phyloP scores from a whole-genome alignment of 441 rosid species.

The Corymbia citriodora region DNA sequence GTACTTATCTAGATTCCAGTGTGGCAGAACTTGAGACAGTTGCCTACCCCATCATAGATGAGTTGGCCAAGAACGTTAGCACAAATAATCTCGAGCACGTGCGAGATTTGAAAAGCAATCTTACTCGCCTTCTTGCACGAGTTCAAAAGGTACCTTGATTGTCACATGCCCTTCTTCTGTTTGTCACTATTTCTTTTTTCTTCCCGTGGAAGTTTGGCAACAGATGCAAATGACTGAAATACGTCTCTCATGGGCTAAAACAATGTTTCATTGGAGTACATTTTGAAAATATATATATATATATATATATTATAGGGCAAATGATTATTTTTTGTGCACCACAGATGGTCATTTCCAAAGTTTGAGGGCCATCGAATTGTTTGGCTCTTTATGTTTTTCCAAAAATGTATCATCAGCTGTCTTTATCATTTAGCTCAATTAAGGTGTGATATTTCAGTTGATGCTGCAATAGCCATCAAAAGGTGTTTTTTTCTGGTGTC shows the following conservation, averaged over 20 bases:
- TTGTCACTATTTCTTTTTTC: neutral
- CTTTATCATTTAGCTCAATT: neutral
- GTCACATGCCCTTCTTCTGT: neutral
- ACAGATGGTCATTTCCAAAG: neutral
- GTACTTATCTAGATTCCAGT: conserved; percentile 54
- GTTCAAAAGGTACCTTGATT: conserved; percentile 80
- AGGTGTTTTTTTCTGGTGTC: neutral
- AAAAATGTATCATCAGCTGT: neutral
- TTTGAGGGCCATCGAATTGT: neutral
- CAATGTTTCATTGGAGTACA: neutral
- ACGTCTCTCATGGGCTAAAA: neutral
- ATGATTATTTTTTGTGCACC: neutral
- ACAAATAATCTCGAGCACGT: conserved; percentile 93
- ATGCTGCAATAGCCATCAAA: neutral
- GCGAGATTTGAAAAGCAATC: conserved; percentile 83
- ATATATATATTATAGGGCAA: neutral
- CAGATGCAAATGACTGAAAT: neutral
- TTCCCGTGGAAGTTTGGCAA: neutral
- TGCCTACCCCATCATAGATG: conserved; percentile 93
- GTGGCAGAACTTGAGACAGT: conserved; percentile 77
- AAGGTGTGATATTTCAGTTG: neutral
- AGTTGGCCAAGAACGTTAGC: conserved; percentile 84
- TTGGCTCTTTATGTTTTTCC: neutral
- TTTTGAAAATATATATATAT: neutral
- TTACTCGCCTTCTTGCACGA: conserved; percentile 88